Conservation (phyloP, 495 filamentous ascomycete species). For the Xylaria curta region DNA sequence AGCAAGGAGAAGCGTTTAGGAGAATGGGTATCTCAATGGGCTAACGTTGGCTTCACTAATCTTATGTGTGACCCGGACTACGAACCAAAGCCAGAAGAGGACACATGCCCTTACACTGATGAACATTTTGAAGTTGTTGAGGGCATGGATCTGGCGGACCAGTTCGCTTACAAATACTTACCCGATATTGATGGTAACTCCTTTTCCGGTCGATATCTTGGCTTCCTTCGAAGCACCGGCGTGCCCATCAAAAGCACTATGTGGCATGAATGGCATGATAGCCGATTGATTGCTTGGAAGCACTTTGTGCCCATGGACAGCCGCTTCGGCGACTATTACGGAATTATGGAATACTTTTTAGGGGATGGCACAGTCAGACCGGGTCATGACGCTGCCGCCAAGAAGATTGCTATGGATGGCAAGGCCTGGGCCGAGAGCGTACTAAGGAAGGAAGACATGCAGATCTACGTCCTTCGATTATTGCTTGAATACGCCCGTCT, state of each 20-base stretch:
- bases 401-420: constrained; percentile 66
- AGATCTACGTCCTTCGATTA: constrained; percentile 71
- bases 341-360: constrained; percentile 80
- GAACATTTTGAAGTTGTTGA: constrained; percentile 49
- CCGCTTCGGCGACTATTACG: constrained; percentile 75
- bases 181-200: constrained; percentile 76
- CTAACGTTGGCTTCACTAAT: constrained; percentile 56
- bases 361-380: constrained; percentile 55
- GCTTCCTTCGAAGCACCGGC: constrained; percentile 68
- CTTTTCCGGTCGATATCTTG: constrained; percentile 73
- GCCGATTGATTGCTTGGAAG: constrained; percentile 70
- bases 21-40: constrained; percentile 49
- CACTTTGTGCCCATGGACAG: constrained; percentile 90
- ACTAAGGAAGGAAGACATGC: constrained; percentile 74
- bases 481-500: constrained; percentile 75
- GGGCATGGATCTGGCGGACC: constrained; percentile 55
- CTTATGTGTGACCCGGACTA: constrained; percentile 48
- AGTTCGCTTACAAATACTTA: constrained; percentile 67
- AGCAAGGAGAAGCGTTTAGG: constrained; percentile 44
- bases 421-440: constrained; percentile 72
- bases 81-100: constrained; percentile 40
- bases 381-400: constrained; percentile 64
- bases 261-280: constrained; percentile 79
- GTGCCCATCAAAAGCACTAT: constrained; percentile 75
- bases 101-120: constrained; percentile 57